Evolutionary conservation across 768 basidiomycete genomes (phyloP), one percentile per base, ranked within the genome.

Genomic region (Pisolithus marmoratus): DNA sequence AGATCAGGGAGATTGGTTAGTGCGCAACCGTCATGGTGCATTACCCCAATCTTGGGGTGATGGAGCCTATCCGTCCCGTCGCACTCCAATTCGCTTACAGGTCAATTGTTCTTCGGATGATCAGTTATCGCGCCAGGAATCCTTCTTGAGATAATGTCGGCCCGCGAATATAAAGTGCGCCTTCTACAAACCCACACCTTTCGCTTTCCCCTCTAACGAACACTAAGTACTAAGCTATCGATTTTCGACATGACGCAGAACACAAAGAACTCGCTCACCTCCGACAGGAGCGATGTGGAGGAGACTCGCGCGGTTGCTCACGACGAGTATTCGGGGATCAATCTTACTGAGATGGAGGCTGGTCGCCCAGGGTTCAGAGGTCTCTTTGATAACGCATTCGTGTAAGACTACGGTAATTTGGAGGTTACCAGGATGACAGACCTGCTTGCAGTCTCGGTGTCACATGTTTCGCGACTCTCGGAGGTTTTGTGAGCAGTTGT

Each of bases 401-500:
- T 67, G 66, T 69, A 55, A 59, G 65, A 26, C 14, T 37, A 8
- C 8, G 24, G 34, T 34, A 14, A 12, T 14, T 34, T 34, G 34
- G 34, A 15, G 5, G 14, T 34, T 34, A 34, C 14, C 34, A 34
- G 34, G 29, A 34, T 56, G 38, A 54, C 46, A 12, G 11, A 46
- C 24, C 26, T 22, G 19, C 36, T 37, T 23, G 9, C 38, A 67
- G 66, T 50, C 59, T 69, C 52, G 63, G 66, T 22, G 54, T 69
- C 54, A 65, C 66, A 5, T 63, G 57, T 38, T 69, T 67, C 49
- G 67, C 67, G 38, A 59, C 66, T 5, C 38, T 67, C 40, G 66
- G 66, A 42, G 67, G 66, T 45, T 67, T 67, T 36, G 66, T 67
- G 31, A 62, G 66, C 59, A 24, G 17, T 50, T 27, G 0, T 46